Percentiles rank a stretch among this genome's conserved stretches.
Evolutionary conservation across 257 asterid genomes (phyloP).

Genomic region (Plantago ovata): DNA sequence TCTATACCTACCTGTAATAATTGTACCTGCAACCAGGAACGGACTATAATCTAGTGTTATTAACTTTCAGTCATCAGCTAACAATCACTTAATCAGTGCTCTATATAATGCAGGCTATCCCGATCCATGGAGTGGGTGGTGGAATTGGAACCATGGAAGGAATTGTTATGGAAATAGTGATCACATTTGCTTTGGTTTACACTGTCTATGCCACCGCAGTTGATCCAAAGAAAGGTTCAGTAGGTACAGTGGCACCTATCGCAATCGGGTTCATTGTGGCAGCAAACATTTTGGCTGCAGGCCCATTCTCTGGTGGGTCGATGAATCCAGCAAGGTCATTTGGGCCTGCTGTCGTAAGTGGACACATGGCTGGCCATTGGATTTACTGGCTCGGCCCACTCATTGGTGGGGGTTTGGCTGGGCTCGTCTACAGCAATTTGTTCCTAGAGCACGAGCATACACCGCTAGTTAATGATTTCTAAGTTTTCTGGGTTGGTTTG

Average conservation of each 20-base stretch:
- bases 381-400: conserved; percentile 53
- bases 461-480: conserved; percentile 28
- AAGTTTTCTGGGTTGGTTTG: no score
- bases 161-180: conserved; percentile 43
- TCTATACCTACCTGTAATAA: no score
- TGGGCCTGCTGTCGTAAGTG: conserved; percentile 46
- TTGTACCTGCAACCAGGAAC: no score
- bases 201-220: conserved; percentile 59
- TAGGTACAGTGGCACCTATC: conserved; percentile 51
- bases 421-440: conserved; percentile 33
- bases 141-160: conserved; percentile 44
- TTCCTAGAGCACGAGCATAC: conserved; percentile 32
- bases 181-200: conserved; percentile 57
- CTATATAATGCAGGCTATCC: conserved; percentile 39
- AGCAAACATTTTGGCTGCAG: conserved; percentile 55
- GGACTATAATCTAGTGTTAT: no score
- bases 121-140: conserved; percentile 39
- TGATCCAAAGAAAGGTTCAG: conserved; percentile 52
- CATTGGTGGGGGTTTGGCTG: conserved; percentile 49
- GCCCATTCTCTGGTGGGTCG: conserved; percentile 58
- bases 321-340: conserved; percentile 59
- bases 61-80: no score
- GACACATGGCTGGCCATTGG: conserved; percentile 37
- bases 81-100: no score
- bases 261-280: conserved; percentile 60